phyloP scores from a whole-genome alignment of 2,329 filamentous ascomycete genomes.

The Monilinia aucupariae region DNA sequence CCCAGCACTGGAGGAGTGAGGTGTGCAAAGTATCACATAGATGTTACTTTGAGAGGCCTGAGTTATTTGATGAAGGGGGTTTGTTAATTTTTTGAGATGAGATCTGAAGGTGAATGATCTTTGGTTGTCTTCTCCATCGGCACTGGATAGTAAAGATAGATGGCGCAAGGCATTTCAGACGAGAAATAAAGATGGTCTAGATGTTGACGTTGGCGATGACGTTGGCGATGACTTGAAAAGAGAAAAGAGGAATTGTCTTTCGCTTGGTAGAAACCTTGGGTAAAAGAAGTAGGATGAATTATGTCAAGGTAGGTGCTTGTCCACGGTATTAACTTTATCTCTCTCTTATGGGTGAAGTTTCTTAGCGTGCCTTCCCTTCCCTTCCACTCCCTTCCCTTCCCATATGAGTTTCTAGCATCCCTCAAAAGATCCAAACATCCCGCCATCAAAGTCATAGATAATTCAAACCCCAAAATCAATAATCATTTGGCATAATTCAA shows the following conservation, averaged over 20 bases:
- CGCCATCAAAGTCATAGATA: not conserved
- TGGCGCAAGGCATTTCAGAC: not conserved
- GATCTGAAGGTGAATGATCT: not conserved
- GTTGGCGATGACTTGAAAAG: not conserved
- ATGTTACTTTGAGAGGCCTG: not conserved
- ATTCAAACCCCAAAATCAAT: not conserved
- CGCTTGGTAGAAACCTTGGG: no score
- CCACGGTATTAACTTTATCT: not conserved
- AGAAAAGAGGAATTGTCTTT: not conserved
- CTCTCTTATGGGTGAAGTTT: not conserved
- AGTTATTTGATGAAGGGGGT: not conserved
- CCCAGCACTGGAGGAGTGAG: not conserved
- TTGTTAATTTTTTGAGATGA: not conserved
- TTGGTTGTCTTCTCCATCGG: not conserved
- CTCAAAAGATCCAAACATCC: not conserved
- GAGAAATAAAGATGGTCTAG: not conserved
- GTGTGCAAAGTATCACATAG: not conserved
- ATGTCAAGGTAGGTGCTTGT: not conserved
- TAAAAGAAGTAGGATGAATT: not conserved
- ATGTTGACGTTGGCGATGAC: not conserved
- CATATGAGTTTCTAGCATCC: not conserved
- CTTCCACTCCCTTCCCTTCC: slow-evolving; percentile 6
- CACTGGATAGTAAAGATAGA: not conserved
- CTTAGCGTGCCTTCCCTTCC: not conserved
- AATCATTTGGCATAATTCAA: not conserved